A percentile compares a stretch with the other conserved stretches of the same genome.
These are phyloP conservation scores for Nicotiana otophora DNA, from an alignment of 257 asterid species.

Conservation along the genomic window DNA sequence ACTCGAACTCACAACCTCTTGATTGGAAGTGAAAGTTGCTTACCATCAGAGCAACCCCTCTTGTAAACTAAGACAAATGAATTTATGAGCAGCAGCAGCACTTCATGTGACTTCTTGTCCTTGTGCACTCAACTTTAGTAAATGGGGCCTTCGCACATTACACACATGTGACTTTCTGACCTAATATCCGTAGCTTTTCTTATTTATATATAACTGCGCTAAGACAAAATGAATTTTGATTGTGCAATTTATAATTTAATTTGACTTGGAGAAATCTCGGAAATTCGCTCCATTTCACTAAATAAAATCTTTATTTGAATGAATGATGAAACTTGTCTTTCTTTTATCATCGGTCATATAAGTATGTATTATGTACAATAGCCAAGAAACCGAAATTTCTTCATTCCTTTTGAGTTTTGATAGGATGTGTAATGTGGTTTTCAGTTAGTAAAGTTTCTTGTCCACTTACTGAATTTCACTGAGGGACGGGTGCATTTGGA, in stretches of 20 bases:
- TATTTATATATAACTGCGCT: neutral
- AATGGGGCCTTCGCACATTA: neutral
- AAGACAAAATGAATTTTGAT: neutral
- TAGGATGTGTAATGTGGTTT: neutral
- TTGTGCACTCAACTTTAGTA: slow-evolving; percentile 5
- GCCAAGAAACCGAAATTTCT: neutral
- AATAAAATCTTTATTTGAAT: neutral
- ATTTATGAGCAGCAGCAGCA: slow-evolving; percentile 4
- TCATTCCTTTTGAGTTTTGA: neutral
- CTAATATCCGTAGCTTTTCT: neutral
- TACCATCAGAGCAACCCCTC: too few relatives aligned
- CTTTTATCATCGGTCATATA: neutral
- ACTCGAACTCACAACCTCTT: too few relatives aligned
- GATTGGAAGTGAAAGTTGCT: too few relatives aligned
- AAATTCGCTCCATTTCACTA: neutral
- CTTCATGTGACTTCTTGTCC: slow-evolving; percentile 9
- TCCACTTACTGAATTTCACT: neutral
- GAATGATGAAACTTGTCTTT: neutral
- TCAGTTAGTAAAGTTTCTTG: neutral
- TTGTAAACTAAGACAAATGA: neutral
- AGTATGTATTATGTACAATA: neutral
- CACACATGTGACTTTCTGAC: slow-evolving; percentile 5
- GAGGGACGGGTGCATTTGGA: too few relatives aligned
- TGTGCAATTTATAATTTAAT: neutral
- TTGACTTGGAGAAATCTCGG: neutral